Evolutionary conservation across 305 asterid species (phyloP).

Genomic region (Caryopteris hybrid): DNA sequence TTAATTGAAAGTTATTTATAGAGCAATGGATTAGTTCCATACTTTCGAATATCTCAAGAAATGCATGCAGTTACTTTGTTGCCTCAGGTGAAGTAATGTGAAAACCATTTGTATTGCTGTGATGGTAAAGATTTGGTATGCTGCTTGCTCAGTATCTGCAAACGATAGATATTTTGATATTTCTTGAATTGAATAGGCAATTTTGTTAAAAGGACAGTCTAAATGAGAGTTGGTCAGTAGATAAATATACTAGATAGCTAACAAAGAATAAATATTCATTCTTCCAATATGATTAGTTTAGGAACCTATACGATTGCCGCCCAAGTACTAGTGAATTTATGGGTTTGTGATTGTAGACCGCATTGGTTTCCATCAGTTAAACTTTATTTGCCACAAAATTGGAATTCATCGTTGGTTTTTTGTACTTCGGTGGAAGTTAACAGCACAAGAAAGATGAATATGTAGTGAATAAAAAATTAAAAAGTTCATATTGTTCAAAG

Average conservation of each 20-base stretch:
- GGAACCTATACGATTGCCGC: no score
- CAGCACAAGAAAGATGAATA: background rate
- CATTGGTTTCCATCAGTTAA: background rate
- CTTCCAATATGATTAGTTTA: no score
- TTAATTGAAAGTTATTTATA: background rate
- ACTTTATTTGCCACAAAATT: background rate
- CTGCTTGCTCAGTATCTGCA: background rate
- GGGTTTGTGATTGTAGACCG: no score
- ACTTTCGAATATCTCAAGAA: slow-evolving; percentile 3
- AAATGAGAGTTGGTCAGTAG: no score
- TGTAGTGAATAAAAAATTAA: background rate
- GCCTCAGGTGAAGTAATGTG: background rate
- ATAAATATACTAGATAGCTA: no score
- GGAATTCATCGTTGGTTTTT: background rate
- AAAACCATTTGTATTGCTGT: slow-evolving; percentile 3
- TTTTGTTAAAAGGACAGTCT: no score
- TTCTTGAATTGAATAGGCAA: no score
- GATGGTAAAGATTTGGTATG: background rate
- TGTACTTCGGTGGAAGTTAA: slow-evolving; percentile 3
- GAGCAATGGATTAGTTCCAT: background rate
- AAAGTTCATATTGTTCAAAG: background rate
- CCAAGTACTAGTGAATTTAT: no score
- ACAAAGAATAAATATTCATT: no score
- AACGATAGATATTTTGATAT: no score
- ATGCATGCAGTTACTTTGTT: background rate